Conservation (phyloP, 768 basidiomycete species). For the Podaxis sp. region DNA sequence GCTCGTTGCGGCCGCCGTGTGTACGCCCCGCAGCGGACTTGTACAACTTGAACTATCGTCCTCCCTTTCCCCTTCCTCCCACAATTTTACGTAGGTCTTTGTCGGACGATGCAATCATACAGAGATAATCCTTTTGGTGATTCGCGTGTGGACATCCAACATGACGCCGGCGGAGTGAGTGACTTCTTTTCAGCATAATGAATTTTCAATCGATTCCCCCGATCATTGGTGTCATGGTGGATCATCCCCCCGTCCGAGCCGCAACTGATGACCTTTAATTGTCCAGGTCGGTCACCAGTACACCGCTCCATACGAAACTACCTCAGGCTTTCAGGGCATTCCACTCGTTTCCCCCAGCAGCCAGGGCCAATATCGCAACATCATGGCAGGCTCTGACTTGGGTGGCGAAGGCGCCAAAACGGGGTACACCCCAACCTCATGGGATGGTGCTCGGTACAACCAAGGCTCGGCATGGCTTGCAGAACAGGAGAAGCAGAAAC, state of each 20-base stretch:
- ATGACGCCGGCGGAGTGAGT: background rate
- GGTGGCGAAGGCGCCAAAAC: background rate
- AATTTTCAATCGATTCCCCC: background rate
- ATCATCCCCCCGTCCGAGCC: background rate
- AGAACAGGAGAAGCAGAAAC: conserved; percentile 5
- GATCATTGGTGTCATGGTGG: background rate
- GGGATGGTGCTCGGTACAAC: conserved; percentile 7
- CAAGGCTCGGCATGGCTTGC: conserved; percentile 5
- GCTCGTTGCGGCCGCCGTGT: background rate
- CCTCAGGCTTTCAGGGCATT: background rate
- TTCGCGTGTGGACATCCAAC: background rate
- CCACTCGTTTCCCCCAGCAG: conserved; percentile 1
- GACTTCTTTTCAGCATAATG: background rate
- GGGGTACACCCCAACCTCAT: background rate
- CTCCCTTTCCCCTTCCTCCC: background rate
- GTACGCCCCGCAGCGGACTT: background rate
- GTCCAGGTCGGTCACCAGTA: conserved; percentile 10
- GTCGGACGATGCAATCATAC: conserved; percentile 7
- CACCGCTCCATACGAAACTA: background rate
- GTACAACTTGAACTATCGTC: background rate
- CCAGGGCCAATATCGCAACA: conserved; percentile 5
- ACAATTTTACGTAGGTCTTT: background rate
- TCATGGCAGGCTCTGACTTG: background rate
- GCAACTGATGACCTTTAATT: background rate
- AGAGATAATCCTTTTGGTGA: conserved; percentile 10